Conservation (phyloP, 2,329 filamentous ascomycete species). For the Curvularia verruculosa region DNA sequence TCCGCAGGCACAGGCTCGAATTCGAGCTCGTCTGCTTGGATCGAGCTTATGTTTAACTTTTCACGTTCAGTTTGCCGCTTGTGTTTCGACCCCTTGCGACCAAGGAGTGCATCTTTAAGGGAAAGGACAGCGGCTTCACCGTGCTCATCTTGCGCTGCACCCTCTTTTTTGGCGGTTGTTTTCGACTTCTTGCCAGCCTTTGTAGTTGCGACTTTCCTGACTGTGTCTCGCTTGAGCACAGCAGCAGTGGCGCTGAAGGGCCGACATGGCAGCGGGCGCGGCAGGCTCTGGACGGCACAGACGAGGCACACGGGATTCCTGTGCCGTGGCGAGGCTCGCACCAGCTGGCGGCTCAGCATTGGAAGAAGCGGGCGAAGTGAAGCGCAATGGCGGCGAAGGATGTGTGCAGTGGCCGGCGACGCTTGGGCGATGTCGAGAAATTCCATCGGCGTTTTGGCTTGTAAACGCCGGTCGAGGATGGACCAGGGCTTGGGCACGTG, state of each 20-base stretch:
- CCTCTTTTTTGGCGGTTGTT: background rate
- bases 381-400: conserved; percentile 2
- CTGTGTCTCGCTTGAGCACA: conserved; percentile 4
- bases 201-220: background rate
- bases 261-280: conserved; percentile 16
- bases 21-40: conserved; percentile 39
- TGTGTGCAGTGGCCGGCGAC: conserved; percentile 11
- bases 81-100: conserved; percentile 15
- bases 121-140: conserved; percentile 11
- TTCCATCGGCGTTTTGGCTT: conserved; percentile 17
- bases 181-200: conserved; percentile 2
- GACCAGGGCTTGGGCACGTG: conserved; percentile 7
- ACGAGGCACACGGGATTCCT: conserved; percentile 26
- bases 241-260: conserved; percentile 24
- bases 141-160: background rate
- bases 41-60: conserved; percentile 30
- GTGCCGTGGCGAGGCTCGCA: conserved; percentile 27
- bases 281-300: conserved; percentile 25
- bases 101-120: conserved; percentile 33
- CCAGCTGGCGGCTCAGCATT: conserved; percentile 38
- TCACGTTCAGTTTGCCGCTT: conserved; percentile 13
- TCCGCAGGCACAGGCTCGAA: conserved; percentile 51
- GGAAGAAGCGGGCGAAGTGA: conserved; percentile 5
- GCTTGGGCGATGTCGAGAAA: conserved; percentile 14
- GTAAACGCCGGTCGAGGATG: conserved; percentile 10